Evolutionary conservation across 306 rosid genomes (phyloP).

Genomic region (Adenanthera pavonina): DNA sequence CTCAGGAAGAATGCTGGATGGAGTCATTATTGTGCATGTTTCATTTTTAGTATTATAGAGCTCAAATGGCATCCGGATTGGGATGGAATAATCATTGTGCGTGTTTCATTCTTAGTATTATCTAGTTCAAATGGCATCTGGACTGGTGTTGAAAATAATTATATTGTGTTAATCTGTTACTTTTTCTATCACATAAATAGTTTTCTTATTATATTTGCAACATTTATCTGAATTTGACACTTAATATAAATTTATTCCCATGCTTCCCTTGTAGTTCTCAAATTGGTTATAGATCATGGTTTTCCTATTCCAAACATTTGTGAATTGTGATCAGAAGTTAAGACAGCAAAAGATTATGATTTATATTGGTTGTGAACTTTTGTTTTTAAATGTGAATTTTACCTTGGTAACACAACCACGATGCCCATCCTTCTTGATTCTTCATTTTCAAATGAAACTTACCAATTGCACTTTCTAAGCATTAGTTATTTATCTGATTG

Average conservation of each 20-base stretch:
- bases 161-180: slow-evolving; percentile 12
- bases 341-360: slow-evolving; percentile 2
- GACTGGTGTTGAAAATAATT: slow-evolving; percentile 5
- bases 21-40: slow-evolving; percentile 25
- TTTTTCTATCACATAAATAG: slow-evolving; percentile 17
- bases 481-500: slow-evolving; percentile 14
- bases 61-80: neutral
- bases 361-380: slow-evolving; percentile 25
- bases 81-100: slow-evolving; percentile 3
- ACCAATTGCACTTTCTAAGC: slow-evolving; percentile 2
- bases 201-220: neutral
- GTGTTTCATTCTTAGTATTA: slow-evolving; percentile 22
- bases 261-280: slow-evolving; percentile 14
- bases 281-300: slow-evolving; percentile 27
- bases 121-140: neutral
- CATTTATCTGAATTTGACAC: slow-evolving; percentile 15
- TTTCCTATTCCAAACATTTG: slow-evolving; percentile 9
- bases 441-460: slow-evolving; percentile 26
- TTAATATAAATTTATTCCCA: slow-evolving; percentile 29
- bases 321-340: slow-evolving; percentile 20
- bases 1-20: neutral
- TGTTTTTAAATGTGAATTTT: neutral
- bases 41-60: neutral
- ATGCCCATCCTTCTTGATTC: slow-evolving; percentile 18
- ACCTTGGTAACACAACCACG: neutral